phyloP scores from a whole-genome alignment of 1,284 basidiomycete genomes.

The Cutaneotrichosporon cutaneum region DNA sequence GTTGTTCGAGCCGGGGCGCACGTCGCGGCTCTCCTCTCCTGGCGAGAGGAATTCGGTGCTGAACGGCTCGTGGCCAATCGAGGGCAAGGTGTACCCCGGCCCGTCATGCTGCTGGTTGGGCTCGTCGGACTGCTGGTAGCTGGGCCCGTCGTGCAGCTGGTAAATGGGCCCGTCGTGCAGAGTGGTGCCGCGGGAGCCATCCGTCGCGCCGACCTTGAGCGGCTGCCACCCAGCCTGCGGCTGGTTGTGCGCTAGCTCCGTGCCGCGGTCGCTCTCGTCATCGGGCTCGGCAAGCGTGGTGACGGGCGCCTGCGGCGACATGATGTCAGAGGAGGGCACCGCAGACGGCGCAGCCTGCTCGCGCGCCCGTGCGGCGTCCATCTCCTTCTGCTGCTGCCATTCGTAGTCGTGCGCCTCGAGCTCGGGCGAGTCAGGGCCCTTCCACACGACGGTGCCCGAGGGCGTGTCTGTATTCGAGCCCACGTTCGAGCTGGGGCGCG shows the following conservation, averaged over 20 bases:
- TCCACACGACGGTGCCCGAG: slow-evolving; percentile 6
- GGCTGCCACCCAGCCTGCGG: slow-evolving; percentile 15
- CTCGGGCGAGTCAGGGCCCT: background rate
- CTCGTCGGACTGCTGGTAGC: no score
- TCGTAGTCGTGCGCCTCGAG: slow-evolving; percentile 36
- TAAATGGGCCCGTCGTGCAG: slow-evolving; percentile 12
- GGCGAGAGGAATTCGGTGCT: background rate
- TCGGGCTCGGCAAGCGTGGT: background rate
- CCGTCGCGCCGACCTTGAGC: slow-evolving; percentile 7
- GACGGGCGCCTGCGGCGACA: background rate
- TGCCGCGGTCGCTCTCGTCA: background rate
- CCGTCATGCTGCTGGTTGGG: slow-evolving; percentile 7
- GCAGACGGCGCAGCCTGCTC: slow-evolving; percentile 6
- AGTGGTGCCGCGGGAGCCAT: slow-evolving; percentile 1
- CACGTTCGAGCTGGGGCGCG: background rate
- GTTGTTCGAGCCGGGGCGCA: slow-evolving; percentile 1
- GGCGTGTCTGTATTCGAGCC: background rate
- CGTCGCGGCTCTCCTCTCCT: slow-evolving; percentile 2
- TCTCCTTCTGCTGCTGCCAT: slow-evolving; percentile 45
- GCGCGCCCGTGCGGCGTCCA: slow-evolving; percentile 30
- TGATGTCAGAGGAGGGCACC: background rate
- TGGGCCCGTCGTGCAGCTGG: slow-evolving; percentile 6
- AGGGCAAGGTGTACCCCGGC: slow-evolving; percentile 7
- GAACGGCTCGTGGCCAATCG: slow-evolving; percentile 12
- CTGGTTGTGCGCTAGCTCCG: slow-evolving; percentile 2